These are phyloP conservation scores for Evansstolkia leycettana DNA, from an alignment of 495 filamentous ascomycete species.

Conservation along the genomic window DNA sequence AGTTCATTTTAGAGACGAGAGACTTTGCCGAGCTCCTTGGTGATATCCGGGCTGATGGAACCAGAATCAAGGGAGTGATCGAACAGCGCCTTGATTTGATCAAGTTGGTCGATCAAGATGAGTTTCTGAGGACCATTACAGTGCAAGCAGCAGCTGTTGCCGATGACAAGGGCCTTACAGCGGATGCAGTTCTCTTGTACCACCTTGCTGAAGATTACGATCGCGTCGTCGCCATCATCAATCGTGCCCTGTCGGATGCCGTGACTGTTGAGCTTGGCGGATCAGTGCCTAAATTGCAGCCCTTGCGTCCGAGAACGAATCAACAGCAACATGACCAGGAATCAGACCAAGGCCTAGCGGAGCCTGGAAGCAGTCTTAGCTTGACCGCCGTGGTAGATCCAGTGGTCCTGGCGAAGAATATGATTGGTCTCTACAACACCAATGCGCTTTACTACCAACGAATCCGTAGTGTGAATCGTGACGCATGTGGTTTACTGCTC, in stretches of 20 bases:
- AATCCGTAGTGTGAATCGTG: constrained; percentile 52
- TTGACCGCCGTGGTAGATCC: constrained; percentile 83
- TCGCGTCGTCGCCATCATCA: constrained; percentile 75
- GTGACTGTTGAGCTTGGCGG: constrained; percentile 72
- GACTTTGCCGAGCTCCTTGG: constrained; percentile 91
- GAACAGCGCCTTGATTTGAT: constrained; percentile 83
- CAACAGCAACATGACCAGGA: constrained; percentile 12
- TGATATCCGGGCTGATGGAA: constrained; percentile 74
- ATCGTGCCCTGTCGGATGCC: constrained; percentile 79
- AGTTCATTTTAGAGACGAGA: constrained; percentile 84
- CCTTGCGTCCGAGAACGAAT: constrained; percentile 50
- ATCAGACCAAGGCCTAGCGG: constrained; percentile 12
- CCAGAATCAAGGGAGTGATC: constrained; percentile 70
- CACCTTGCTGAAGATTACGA: constrained; percentile 93
- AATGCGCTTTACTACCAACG: constrained; percentile 61
- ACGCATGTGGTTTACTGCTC: constrained; percentile 60
- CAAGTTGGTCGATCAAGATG: constrained; percentile 59
- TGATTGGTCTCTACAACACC: constrained; percentile 66
- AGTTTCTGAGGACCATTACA: constrained; percentile 79
- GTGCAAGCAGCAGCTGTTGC: constrained; percentile 80
- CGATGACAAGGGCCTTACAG: constrained; percentile 83
- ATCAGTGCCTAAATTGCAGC: constrained; percentile 60
- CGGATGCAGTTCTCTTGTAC: constrained; percentile 87
- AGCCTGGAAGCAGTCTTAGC: constrained; percentile 53
- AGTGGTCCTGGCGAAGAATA: constrained; percentile 59